Evolutionary conservation across 2,329 filamentous ascomycete genomes (phyloP), one percentile per base, ranked within the genome.

Genomic region (Hypoxylon rubiginosum): DNA sequence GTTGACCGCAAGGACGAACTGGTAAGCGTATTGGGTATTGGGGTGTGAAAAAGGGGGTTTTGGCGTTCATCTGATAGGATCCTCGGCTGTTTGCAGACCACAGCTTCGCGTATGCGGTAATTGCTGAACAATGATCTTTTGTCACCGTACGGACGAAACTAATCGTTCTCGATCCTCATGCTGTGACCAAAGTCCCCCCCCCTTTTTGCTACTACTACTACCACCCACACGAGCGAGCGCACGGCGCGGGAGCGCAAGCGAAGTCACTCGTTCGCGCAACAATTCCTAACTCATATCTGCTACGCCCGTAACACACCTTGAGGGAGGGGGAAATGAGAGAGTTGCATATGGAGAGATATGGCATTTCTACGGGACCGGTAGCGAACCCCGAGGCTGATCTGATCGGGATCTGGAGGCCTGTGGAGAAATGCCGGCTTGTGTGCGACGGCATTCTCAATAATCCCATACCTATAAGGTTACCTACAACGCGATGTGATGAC

Each of bases 181-280:
- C 53, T 49, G 51, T 61, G 43, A n/a, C 58, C 58, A 55, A 50
- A 56, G 15, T 52, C 50, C 26, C 58, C 51, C 49, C n/a, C n/a
- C n/a, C n/a, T n/a, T n/a, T n/a, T n/a, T n/a, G n/a, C n/a, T n/a
- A n/a, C n/a, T n/a, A n/a, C n/a, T 28, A 52, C 30, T 55, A 46
- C 59, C 46, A 56, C 61, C 58, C 11, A 53, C 62, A 59, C 51
- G 56, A 58, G 45, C 53, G 56, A n/a, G n/a, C n/a, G n/a, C 64
- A 58, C 61, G 51, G 52, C 45, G 19, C 62, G 55, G 61, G 48
- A 46, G 48, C 49, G 53, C 53, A 64, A 61, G 55, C 39, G 55
- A 65, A n/a, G 30, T 63, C 32, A 3, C n/a, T 67, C 45, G 50
- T 67, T 67, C 62, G 62, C 67, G 57, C 64, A 67, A 67, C 64